Evolutionary conservation across 305 asterid species (phyloP), one percentile per base, ranked within the genome.

Genomic region (Plantago lanceolata): DNA sequence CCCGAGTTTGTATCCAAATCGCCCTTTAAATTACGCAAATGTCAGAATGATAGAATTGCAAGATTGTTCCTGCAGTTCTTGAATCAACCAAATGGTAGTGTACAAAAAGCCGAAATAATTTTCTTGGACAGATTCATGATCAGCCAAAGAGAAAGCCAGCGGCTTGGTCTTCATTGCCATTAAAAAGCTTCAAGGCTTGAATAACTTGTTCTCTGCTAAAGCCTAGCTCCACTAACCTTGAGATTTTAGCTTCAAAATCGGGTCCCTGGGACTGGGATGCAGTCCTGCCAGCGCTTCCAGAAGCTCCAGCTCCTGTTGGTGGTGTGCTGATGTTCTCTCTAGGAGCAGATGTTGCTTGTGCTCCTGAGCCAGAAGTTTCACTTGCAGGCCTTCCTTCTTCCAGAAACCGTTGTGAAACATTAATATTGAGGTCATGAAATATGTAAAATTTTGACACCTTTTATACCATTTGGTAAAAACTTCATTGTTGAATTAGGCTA

Each of bases 81-180:
- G 24, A 49, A 67, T 59, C 69, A 61, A 67, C 59, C 73, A 60
- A 60, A 64, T 63, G 60, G 61, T 61, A 58, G 67, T 48, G 77
- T 73, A 53, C 68, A 65, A 48, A 48, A 63, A 64, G 55, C 63
- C 21, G 61, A 64, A 48, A 57, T 40, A 44, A 59, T 63, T 52
- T 56, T 44, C 28, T 19, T 17, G 18, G 57, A 19, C 40, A 37
- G 15, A 19, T 50, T 40, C 16, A 55, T 89, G 85, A 89, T 68
- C 96, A 95, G 28, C 96, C 99, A 48, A 93, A 93, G 57, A 93
- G 93, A 76, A 80, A 93, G 51, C 87, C 88, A 17, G 97, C 97
- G 3, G 99, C 99, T 71, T 86, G 95, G 60, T 93, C 97, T 77
- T 93, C 99, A 29, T 86, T 93, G 56, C 96, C 97, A 51, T 79